Conservation (phyloP, 1,139 yeast genomes). For the Yamadazyma taylorii region DNA sequence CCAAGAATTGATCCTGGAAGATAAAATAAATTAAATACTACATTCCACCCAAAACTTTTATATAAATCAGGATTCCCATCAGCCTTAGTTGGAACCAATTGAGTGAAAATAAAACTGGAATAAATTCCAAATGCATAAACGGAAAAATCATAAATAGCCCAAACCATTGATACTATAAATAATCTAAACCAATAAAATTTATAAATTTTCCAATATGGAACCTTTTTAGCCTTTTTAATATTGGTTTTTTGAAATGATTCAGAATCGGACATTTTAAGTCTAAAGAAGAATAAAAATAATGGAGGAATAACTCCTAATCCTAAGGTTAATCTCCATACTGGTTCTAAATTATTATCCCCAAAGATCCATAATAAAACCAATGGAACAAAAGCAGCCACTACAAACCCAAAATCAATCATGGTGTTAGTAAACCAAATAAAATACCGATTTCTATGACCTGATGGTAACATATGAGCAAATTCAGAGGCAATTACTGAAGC, state of each 20-base stretch:
- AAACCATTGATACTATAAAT: constrained; percentile 65
- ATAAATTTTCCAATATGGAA: constrained; percentile 68
- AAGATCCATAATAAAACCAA: constrained; percentile 85
- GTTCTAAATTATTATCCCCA: constrained; percentile 63
- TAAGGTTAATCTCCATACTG: constrained; percentile 90
- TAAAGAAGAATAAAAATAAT: constrained; percentile 67
- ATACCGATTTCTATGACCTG: constrained; percentile 84
- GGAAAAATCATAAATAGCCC: constrained; percentile 92
- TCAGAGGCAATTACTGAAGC: constrained; percentile 95
- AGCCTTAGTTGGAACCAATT: constrained; percentile 47
- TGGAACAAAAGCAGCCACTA: constrained; percentile 81
- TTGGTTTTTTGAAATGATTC: constrained; percentile 67
- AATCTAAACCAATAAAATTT: constrained; percentile 88
- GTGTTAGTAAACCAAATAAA: constrained; percentile 86
- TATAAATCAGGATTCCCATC: constrained; percentile 53
- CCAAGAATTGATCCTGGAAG: constrained; percentile 89
- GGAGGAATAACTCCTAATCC: constrained; percentile 96
- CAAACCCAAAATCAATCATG: constrained; percentile 89
- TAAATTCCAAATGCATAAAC: constrained; percentile 86
- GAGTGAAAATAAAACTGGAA: constrained; percentile 63
- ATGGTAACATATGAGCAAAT: constrained; percentile 75
- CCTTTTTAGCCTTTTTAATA: constrained; percentile 56
- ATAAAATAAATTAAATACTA: constrained; percentile 82
- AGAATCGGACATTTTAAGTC: constrained; percentile 74
- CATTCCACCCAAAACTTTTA: constrained; percentile 89